Base-by-base conservation (phyloP, 345 rosid species). In the Carallia pectinifolia region DNA sequence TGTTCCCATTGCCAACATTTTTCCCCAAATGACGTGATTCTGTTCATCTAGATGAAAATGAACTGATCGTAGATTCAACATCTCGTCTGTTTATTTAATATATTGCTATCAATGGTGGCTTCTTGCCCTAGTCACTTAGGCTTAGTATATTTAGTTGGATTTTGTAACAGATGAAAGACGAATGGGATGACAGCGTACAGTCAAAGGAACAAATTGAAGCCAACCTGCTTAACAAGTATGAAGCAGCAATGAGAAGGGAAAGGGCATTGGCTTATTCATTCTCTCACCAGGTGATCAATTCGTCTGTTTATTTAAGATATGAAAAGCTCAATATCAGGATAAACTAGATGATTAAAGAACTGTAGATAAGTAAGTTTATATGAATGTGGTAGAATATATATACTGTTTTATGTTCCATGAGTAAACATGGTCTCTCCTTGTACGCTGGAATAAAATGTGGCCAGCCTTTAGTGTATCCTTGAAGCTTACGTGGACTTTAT, bases 181-280 rank as follows among this genome's bases (percentile, higher is more conserved):
- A 88, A 47, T 92, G 98, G 99, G 86, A 90, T 80, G 98, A 92
- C 79, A 92, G 97, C 70, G 70, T 82, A 58, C 97, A 90, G 73
- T 92, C 99, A 5, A 92, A 87, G 84, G 97, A 90, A 78, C 90
- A 92, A 75, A 73, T 92, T n/a, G 97, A 95, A 80, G 84, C 91
- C 0, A 90, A 80, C 68, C 77, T 95, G 76, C 83, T 95, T 40
- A 84, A 81, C 87, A 92, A 88, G 86, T 86, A 83, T 48, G 99
- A 92, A 76, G 98, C 98, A n/a, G 66, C 97, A 1, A 81, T 88
- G 99, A 87, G 94, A 84, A 89, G 98, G 74, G 99, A 95, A 82
- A 83, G 94, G 73, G 88, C 96, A 39, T 66, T 90, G 79, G 99
- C 97, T 37, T 95, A 92, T 78, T 77, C 99, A 55, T 87, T 86